Base-by-base conservation (phyloP, 768 basidiomycete species). In the Rhizopogon roseolus region DNA sequence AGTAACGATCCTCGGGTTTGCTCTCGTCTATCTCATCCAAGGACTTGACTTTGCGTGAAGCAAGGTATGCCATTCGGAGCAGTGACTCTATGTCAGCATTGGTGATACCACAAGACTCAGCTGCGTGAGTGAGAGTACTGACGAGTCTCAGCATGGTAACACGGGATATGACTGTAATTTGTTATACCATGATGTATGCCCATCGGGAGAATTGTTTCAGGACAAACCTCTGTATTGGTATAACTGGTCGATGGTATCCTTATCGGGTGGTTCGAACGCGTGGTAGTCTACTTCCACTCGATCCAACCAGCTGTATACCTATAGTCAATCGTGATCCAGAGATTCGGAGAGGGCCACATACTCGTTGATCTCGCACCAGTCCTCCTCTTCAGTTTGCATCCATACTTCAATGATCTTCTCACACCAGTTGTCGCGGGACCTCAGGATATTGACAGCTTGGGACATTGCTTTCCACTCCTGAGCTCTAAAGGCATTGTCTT, bases 381-480 rank as follows among this genome's bases (percentile, higher is more conserved):
- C 63, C 28, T 69, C 66, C 28, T 63, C 63, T 42, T 66, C 68
- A 16, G 68, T 48, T 41, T 54, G 60, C 50, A 61, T 59, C 68
- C 64, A 68, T 7, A 64, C 60, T 27, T 50, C 57, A 10, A 63
- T 50, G 7, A 69, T 52, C 54, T 60, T 61, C n/a, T 64, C 61
- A 4, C 57, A 54, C 63, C 68, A 68, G 17, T 62, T 58, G 6
- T 68, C 57, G 38, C 68, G 59, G 1, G 63, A 62, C 5, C 60
- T 62, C n/a, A 70, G 42, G 9, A 70, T 52, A 1, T 55, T 56
- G 17, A 63, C 34, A 22, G 53, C 56, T 19, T 66, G 62, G 14
- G 58, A 49, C 43, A 67, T 53, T 1, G 53, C 59, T 28, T 64
- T 59, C 59, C 62, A 60, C 6, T 68, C 62, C 22, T 68, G 60